These are phyloP conservation scores for Arthroderma sp. DNA, from an alignment of 2,329 filamentous ascomycete species.

Conservation along the genomic window DNA sequence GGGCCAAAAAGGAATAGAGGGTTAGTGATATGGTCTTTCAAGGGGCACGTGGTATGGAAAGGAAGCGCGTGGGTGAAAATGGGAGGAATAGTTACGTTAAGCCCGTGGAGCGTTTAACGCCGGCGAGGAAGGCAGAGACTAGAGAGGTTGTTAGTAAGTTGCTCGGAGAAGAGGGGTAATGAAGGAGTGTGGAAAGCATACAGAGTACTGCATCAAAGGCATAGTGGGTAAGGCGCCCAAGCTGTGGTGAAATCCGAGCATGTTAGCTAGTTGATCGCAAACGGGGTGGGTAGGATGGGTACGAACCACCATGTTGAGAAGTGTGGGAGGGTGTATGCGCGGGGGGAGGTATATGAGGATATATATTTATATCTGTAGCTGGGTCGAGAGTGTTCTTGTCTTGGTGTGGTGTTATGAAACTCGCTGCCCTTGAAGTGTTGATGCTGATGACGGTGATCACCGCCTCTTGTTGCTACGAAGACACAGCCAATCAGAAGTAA, in stretches of 20 bases:
- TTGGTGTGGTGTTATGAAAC: background rate
- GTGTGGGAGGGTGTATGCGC: background rate
- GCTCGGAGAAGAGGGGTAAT: background rate
- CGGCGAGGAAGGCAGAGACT: constrained; percentile 94
- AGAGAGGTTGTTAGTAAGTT: constrained; percentile 4
- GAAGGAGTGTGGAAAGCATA: constrained; percentile 35
- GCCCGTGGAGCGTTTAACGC: constrained; percentile 93
- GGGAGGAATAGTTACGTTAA: constrained; percentile 66
- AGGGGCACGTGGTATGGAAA: constrained; percentile 1
- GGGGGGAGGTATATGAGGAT: background rate
- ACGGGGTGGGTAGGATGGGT: constrained; percentile 36
- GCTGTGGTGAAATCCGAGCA: constrained; percentile 60
- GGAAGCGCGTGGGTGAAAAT: background rate
- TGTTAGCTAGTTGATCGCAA: constrained; percentile 40
- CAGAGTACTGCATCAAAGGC: constrained; percentile 88
- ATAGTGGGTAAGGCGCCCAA: constrained; percentile 87
- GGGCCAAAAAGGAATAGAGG: constrained; percentile 5
- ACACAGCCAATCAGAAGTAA: background rate
- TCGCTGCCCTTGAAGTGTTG: background rate
- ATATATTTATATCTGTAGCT: background rate
- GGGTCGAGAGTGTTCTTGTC: background rate
- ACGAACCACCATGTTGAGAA: constrained; percentile 30
- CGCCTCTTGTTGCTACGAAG: background rate
- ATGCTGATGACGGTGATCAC: background rate
- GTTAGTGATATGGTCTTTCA: constrained; percentile 4